A percentile compares a stretch with the other conserved stretches of the same genome.
These are phyloP conservation scores for Myxozyma neotropica DNA, from an alignment of 805 yeast genomes.

Conservation along the genomic window DNA sequence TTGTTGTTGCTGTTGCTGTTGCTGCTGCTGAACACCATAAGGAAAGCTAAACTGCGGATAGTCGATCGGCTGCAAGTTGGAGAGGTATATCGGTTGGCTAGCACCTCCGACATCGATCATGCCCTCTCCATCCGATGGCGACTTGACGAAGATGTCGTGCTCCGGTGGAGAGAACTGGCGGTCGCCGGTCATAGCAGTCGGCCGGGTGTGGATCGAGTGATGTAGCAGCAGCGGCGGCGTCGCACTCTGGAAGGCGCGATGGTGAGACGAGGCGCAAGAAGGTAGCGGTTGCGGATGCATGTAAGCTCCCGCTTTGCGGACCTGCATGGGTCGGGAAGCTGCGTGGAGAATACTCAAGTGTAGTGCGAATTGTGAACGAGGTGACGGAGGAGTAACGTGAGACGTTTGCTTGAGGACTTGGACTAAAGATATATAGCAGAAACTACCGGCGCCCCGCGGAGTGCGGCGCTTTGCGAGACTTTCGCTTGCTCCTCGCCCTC, in stretches of 20 bases:
- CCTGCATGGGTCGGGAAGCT: conserved; percentile 8
- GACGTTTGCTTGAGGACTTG: background rate
- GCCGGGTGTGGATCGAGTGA: background rate
- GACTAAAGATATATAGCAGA: background rate
- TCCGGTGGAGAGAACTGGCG: conserved; percentile 2
- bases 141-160: background rate
- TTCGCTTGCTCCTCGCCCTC: too few species aligned
- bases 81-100: background rate
- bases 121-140: background rate
- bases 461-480: too few species aligned
- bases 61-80: background rate
- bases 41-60: background rate
- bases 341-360: background rate
- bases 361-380: too few species aligned
- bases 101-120: conserved; percentile 8
- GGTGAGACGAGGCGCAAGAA: conserved; percentile 3
- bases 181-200: too few species aligned
- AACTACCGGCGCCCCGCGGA: background rate
- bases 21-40: background rate
- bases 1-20: conserved; percentile 2
- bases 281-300: conserved; percentile 4
- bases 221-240: conserved; percentile 1
- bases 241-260: background rate
- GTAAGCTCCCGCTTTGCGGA: conserved; percentile 8
- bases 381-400: background rate